These are phyloP conservation scores for Trichoderma parareesei DNA, from an alignment of 495 filamentous ascomycete species.

Conservation along the genomic window DNA sequence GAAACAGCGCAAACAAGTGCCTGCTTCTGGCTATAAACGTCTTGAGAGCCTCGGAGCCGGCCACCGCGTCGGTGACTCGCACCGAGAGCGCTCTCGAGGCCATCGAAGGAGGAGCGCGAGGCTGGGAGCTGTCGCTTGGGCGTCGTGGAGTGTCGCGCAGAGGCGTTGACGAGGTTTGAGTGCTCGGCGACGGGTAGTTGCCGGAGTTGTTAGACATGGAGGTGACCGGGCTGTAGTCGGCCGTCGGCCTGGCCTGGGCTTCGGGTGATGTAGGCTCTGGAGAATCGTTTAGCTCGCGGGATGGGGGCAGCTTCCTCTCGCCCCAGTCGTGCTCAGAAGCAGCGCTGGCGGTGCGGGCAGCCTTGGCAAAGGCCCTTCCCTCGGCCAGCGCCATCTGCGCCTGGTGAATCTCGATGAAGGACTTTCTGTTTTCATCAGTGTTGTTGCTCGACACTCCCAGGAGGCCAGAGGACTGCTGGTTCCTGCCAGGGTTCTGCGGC, in stretches of 20 bases:
- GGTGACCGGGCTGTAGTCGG: conserved; percentile 23
- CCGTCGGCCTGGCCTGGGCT: background rate
- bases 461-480: background rate
- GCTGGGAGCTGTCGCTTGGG: conserved; percentile 19
- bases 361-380: conserved; percentile 56
- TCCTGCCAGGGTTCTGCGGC: background rate
- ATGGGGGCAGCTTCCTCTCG: conserved; percentile 13
- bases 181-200: conserved; percentile 13
- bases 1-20: conserved; percentile 60
- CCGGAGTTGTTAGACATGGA: conserved; percentile 21
- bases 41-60: conserved; percentile 55
- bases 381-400: conserved; percentile 70
- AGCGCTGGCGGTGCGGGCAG: conserved; percentile 28
- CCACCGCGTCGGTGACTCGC: conserved; percentile 29
- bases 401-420: conserved; percentile 48
- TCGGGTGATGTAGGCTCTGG: conserved; percentile 16
- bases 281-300: conserved; percentile 18
- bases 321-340: conserved; percentile 21
- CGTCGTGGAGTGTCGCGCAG: conserved; percentile 15
- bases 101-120: conserved; percentile 16
- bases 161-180: background rate
- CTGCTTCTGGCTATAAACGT: conserved; percentile 59
- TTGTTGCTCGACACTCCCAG: background rate
- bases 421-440: conserved; percentile 36
- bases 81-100: conserved; percentile 20